Percentiles rank a stretch among this genome's conserved stretches.
phyloP scores from a whole-genome alignment of 176 grass and related monocot genomes.

The Melocanna baccifera region DNA sequence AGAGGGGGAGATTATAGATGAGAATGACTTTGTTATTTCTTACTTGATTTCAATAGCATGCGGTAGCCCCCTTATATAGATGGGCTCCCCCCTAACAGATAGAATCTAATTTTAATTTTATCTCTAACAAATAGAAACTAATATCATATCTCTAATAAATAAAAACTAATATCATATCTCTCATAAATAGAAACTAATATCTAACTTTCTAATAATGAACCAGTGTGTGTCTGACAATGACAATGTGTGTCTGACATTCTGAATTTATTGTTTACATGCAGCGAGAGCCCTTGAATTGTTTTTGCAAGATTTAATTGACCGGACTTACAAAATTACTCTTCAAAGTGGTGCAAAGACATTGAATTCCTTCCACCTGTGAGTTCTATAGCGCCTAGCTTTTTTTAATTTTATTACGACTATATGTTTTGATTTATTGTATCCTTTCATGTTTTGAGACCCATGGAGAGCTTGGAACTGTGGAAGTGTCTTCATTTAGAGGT shows the following conservation, averaged over 20 bases:
- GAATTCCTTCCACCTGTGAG: slow-evolving; percentile 97
- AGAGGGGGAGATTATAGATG: no score
- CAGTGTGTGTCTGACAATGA: no score
- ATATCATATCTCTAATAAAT: no score
- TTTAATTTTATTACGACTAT: not conserved
- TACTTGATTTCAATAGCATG: no score
- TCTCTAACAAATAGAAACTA: no score
- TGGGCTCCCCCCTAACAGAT: no score
- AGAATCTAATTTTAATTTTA: no score
- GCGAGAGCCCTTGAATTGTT: slow-evolving; percentile 97
- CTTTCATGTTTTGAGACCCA: slow-evolving; percentile 9
- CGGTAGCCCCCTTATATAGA: no score
- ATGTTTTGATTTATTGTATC: not conserved
- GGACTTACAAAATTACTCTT: slow-evolving; percentile 89
- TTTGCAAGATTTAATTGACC: slow-evolving; percentile 97
- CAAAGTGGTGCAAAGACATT: slow-evolving; percentile 97
- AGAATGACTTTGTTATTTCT: no score
- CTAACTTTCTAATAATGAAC: no score
- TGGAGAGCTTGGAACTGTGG: not conserved
- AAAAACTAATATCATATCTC: no score
- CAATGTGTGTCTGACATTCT: slow-evolving; percentile 26
- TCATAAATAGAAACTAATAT: no score
- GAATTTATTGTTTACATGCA: slow-evolving; percentile 36
- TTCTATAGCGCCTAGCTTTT: not conserved
- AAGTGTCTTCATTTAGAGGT: not conserved